Base-by-base conservation (phyloP, 2,329 filamentous ascomycete species). In the Fusarium poae region DNA sequence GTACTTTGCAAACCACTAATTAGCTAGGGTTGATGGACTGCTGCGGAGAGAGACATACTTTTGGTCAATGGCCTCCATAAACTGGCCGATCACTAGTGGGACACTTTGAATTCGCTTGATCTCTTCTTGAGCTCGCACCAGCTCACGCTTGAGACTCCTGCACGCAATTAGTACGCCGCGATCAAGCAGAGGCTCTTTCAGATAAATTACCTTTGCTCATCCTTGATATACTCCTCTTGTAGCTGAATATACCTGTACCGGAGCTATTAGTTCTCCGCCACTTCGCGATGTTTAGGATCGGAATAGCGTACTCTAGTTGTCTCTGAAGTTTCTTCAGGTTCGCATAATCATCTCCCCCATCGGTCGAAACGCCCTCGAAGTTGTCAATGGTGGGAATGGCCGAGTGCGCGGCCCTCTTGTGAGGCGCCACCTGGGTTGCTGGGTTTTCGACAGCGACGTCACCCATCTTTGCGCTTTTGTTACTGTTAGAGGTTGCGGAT, bases 141-240 rank as follows among this genome's bases (percentile, higher is more conserved):
- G 88, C 85, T 99, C 96, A 74, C 96, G 90, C 86, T 99, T 99
- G 80, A 99, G 82, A 82, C 94, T 97, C 84, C 93, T 94, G 73
- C 43, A 65, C 15, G 49, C 5, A 46, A 50, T 77, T 77, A 74
- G 63, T 7, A 50, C 25, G 9, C 10, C 39, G 18, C 15, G 11
- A 16, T 11, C 16, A 12, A 5, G 9, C 1, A 7, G 21, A n/a
- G 2, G 6, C 21, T 12, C 3, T 10, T 44, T 15, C 20, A 7
- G 12, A 37, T 55, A 39, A 64, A 78, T 57, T 82, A 92, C 91
- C 93, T 91, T 84, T 99, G 96, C 86, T 99, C 96, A 89, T 99
- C 96, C 85, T 99, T 99, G 89, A 99, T 99, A 82, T 99, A 99
- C 80, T 99, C 96, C 82, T 99, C 96, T 83, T 99, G 96, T 75